Evolutionary conservation across 257 asterid genomes (phyloP).

Genomic region (Asclepias syriaca): DNA sequence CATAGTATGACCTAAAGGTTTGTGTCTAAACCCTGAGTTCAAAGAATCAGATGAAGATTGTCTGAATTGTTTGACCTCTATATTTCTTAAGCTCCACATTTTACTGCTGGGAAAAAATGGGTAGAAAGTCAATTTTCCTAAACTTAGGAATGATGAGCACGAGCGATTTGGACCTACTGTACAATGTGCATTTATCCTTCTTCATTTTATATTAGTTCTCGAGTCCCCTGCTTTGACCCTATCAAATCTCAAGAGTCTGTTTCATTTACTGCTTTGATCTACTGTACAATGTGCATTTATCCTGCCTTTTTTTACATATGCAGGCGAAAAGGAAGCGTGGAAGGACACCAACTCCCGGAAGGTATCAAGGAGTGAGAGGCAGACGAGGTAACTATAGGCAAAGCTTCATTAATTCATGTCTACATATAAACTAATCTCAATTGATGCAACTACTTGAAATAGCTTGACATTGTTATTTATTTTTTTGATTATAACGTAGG

Average conservation of each 20-base stretch:
- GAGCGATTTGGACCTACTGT: not conserved
- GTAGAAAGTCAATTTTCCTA: not conserved
- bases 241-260: not conserved
- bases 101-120: not conserved
- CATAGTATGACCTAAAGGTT: slow-evolving; percentile 19
- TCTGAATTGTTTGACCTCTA: slow-evolving; percentile 10
- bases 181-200: too few species aligned
- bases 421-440: too few species aligned
- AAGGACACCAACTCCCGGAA: slow-evolving; percentile 53
- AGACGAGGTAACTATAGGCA: slow-evolving; percentile 28
- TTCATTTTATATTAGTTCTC: too few species aligned
- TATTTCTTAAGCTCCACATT: not conserved
- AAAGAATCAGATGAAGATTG: slow-evolving; percentile 5
- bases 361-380: slow-evolving; percentile 37
- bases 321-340: slow-evolving; percentile 55
- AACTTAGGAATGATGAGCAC: not conserved
- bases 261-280: not conserved
- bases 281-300: not conserved
- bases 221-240: not conserved
- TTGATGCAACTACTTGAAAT: too few species aligned
- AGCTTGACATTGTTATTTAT: not conserved
- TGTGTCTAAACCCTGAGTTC: slow-evolving; percentile 18
- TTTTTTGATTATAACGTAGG: slow-evolving; percentile 22
- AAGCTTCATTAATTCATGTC: too few species aligned
- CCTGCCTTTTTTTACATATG: slow-evolving; percentile 6